A percentile compares a stretch with the other conserved stretches of the same genome.
Evolutionary conservation across 2,329 filamentous ascomycete genomes (phyloP).

Genomic region (Parasarocladium wereldwijsianum): DNA sequence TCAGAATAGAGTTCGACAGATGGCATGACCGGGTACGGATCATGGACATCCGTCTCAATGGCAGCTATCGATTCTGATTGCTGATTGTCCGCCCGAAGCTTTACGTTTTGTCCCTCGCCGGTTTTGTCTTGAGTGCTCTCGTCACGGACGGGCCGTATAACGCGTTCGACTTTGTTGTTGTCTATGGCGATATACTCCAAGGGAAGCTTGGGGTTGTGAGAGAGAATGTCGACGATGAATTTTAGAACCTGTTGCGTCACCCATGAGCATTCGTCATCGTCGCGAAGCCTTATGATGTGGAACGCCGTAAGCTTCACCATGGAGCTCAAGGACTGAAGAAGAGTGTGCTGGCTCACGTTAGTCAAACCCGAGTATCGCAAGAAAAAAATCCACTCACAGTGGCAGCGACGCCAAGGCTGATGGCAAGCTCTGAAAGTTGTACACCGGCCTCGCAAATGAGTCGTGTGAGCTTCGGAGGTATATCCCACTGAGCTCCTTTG

Average conservation of each 20-base stretch:
- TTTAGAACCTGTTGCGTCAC: constrained; percentile 40
- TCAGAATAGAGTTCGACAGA: constrained; percentile 15
- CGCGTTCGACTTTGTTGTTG: constrained; percentile 31
- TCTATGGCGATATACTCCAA: constrained; percentile 45
- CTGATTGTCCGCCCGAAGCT: constrained; percentile 17
- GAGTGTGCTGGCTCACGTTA: constrained; percentile 30
- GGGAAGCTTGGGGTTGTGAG: constrained; percentile 37
- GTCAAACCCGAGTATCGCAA: not conserved
- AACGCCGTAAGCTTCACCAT: constrained; percentile 36
- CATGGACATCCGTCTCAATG: constrained; percentile 6
- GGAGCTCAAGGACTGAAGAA: constrained; percentile 37
- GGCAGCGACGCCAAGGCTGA: constrained; percentile 35
- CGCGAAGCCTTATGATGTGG: constrained; percentile 38
- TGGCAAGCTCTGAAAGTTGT: constrained; percentile 38
- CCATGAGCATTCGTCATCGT: constrained; percentile 40
- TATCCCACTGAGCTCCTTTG: constrained; percentile 36
- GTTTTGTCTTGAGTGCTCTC: constrained; percentile 11
- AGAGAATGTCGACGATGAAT: constrained; percentile 44
- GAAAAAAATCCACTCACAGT: constrained; percentile 28
- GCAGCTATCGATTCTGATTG: constrained; percentile 19
- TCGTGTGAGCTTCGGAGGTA: constrained; percentile 36
- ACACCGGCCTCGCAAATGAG: constrained; percentile 36
- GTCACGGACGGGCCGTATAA: constrained; percentile 25
- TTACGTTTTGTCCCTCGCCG: constrained; percentile 11
- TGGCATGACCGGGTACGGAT: constrained; percentile 15